Evolutionary conservation across 1,139 yeast species (phyloP).

Genomic region (Hansenula anomala): DNA sequence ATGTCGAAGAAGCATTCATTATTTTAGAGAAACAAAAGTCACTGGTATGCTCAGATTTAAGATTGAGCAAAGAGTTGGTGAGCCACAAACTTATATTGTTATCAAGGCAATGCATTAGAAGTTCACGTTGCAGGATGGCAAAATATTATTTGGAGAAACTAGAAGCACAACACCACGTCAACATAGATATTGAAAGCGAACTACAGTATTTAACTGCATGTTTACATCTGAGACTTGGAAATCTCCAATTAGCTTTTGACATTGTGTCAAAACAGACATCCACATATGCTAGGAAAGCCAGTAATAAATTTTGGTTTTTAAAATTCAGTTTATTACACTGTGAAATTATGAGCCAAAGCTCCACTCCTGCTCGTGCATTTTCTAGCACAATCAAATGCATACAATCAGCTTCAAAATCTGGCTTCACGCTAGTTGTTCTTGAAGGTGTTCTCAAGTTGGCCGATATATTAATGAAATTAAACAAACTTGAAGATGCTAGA

Average conservation of each 20-base stretch:
- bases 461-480: slow-evolving; percentile 34
- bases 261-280: slow-evolving; percentile 29
- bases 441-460: slow-evolving; percentile 39
- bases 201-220: slow-evolving; percentile 17
- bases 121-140: slow-evolving; percentile 12
- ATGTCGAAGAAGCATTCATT: slow-evolving; percentile 33
- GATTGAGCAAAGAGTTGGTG: slow-evolving; percentile 8
- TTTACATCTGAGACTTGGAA: slow-evolving; percentile 23
- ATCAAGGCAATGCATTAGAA: slow-evolving; percentile 12
- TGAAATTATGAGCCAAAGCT: slow-evolving; percentile 32
- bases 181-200: slow-evolving; percentile 24
- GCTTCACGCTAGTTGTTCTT: slow-evolving; percentile 33
- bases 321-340: slow-evolving; percentile 42
- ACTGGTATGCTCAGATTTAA: slow-evolving; percentile 16
- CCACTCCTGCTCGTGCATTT: slow-evolving; percentile 36
- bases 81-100: slow-evolving; percentile 12
- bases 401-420: slow-evolving; percentile 36
- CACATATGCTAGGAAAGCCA: slow-evolving; percentile 21
- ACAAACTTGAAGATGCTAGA: slow-evolving; percentile 33
- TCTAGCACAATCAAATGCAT: slow-evolving; percentile 42
- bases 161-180: slow-evolving; percentile 12
- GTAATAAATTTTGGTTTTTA: slow-evolving; percentile 36
- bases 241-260: slow-evolving; percentile 30
- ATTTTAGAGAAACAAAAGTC: slow-evolving; percentile 27
- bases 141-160: slow-evolving; percentile 8